These are phyloP conservation scores for Trichomonascaceae sp. DNA, from an alignment of 1,139 yeast genomes.

Conservation along the genomic window DNA sequence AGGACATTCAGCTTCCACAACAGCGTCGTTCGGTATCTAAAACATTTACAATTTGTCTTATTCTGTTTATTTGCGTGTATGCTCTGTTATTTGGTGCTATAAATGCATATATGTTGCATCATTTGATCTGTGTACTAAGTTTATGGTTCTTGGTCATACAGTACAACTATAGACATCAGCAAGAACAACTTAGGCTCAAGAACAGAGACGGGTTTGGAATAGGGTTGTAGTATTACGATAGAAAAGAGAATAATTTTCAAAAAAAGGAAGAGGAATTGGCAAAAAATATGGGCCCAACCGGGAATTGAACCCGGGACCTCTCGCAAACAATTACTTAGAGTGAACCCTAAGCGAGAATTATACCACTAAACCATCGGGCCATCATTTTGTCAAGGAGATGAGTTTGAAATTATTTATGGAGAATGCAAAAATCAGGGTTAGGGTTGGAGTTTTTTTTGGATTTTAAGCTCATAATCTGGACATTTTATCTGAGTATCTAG, in stretches of 20 bases:
- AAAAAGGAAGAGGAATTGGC: neutral
- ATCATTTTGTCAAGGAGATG: neutral
- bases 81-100: constrained; percentile 29
- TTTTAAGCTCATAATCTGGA: too few species aligned
- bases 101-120: constrained; percentile 33
- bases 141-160: constrained; percentile 25
- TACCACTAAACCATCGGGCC: constrained; percentile 38
- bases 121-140: constrained; percentile 27
- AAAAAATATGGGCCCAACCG: constrained; percentile 29
- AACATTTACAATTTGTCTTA: constrained; percentile 16
- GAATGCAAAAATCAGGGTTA: neutral
- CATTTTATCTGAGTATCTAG: too few species aligned
- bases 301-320: constrained; percentile 34
- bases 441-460: neutral
- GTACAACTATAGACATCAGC: constrained; percentile 7
- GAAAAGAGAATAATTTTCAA: neutral
- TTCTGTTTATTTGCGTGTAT: constrained; percentile 24
- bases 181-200: neutral
- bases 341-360: constrained; percentile 38
- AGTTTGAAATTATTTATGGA: neutral
- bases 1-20: constrained; percentile 19
- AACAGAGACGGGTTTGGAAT: constrained; percentile 1
- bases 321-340: constrained; percentile 26
- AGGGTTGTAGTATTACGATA: neutral
- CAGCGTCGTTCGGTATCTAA: constrained; percentile 13